Evolutionary conservation across 208 protist genomes (phyloP), one percentile per base, ranked within the genome.

Genomic region (Leishmania tarentolae): DNA sequence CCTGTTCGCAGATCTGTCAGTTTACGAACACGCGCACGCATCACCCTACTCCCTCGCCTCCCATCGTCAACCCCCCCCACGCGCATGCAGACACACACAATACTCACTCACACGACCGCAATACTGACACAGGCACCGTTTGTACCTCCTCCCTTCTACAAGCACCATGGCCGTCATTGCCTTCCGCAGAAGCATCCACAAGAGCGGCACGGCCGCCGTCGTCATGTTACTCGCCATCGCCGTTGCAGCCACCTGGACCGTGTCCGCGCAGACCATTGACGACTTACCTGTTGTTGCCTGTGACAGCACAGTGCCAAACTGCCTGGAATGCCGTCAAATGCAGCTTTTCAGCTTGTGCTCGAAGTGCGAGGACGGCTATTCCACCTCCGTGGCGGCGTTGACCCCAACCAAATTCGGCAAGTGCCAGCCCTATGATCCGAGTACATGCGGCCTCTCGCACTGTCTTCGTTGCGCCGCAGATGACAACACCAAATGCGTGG

Each of bases 401-500:
- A 59, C 4, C 71, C 15, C 47, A 11, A 28, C 21, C 21, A 35
- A 53, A 17, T 75, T 75, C 31, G 71, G 71, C 44, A 75, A 75
- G 71, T 75, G 71, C 44, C 28, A 11, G 11, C 71, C 71, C 31
- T 75, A 75, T 47, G 47, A 59, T 21, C 28, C 31, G 15, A 40
- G 15, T 3, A 44, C 46, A 3, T 75, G 71, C 71, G 17, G 6
- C n/a, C 71, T 75, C 24, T 0, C 1, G 13, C 56, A 75, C 47
- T 75, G 71, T 17, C 7, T 75, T 46, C 71, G 71, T 15, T 75
- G 71, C 28, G 71, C 71, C 31, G 71, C 71, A 0, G 71, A 75
- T 42, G 71, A 75, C 71, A 40, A 40, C 47, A 61, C 42, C 71
- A 75, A 75, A 19, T 75, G 71, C 47, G 31, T 75, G n/a, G n/a